A percentile compares a stretch with the other conserved stretches of the same genome.
Evolutionary conservation across 2,329 filamentous ascomycete genomes (phyloP).

Genomic region (Paracoccidioides lutzii): DNA sequence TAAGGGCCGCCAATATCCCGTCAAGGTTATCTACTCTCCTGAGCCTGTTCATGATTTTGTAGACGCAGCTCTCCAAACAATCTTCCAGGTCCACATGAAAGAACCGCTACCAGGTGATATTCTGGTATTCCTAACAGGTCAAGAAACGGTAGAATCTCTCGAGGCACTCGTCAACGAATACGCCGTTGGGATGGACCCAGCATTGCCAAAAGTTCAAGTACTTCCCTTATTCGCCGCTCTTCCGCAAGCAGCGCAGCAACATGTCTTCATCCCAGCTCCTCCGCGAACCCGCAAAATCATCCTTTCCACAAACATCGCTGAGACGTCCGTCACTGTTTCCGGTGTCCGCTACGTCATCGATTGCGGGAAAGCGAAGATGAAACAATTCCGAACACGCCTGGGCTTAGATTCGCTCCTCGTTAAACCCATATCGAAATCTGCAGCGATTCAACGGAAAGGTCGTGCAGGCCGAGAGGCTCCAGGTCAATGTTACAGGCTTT

Average conservation of each 20-base stretch:
- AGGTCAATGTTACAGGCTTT: conserved; percentile 80
- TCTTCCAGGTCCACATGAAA: conserved; percentile 75
- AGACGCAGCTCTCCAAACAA: conserved; percentile 64
- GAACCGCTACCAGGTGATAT: conserved; percentile 91
- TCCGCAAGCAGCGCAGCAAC: conserved; percentile 72
- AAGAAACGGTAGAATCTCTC: conserved; percentile 78
- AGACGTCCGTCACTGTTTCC: conserved; percentile 91
- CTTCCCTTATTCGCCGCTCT: conserved; percentile 83
- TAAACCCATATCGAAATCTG: conserved; percentile 85
- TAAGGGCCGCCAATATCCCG: conserved; percentile 75
- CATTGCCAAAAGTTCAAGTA: conserved; percentile 55
- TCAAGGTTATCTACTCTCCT: conserved; percentile 62
- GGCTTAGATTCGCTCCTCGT: conserved; percentile 83
- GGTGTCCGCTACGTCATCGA: conserved; percentile 88
- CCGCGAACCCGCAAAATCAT: conserved; percentile 76
- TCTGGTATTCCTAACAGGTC: conserved; percentile 79
- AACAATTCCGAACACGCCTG: conserved; percentile 72
- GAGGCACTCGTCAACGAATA: conserved; percentile 73
- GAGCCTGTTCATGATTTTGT: conserved; percentile 68
- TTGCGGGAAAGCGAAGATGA: conserved; percentile 85
- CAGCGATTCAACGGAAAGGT: conserved; percentile 80
- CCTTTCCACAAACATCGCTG: conserved; percentile 92
- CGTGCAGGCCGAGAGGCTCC: conserved; percentile 85
- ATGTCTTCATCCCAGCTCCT: conserved; percentile 65
- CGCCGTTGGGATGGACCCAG: conserved; percentile 55